Evolutionary conservation across 192 early-diverging fungal genomes (phyloP).

Genomic region (Tieghemiomyces parasiticus): DNA sequence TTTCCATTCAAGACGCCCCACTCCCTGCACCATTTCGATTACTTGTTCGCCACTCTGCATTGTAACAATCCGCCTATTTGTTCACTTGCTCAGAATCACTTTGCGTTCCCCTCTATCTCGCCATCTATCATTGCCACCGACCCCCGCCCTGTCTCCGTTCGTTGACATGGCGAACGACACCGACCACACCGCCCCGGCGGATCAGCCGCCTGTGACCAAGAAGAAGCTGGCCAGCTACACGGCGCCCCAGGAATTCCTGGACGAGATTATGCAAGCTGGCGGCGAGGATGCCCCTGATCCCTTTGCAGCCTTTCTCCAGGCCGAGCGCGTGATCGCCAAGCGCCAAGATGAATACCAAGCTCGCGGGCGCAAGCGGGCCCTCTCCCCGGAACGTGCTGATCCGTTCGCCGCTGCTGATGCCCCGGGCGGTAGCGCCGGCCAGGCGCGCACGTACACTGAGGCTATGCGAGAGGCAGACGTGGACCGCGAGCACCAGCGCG

Average conservation of each 20-base stretch:
- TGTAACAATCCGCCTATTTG: too few species aligned
- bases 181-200: too few species aligned
- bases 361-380: conserved; percentile 54
- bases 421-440: conserved; percentile 15
- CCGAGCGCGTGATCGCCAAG: conserved; percentile 57
- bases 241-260: conserved; percentile 60
- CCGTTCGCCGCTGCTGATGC: conserved; percentile 42
- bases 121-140: too few species aligned
- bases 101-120: too few species aligned
- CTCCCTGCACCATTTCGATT: too few species aligned
- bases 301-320: conserved; percentile 35
- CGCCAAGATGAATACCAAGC: conserved; percentile 77
- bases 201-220: too few species aligned
- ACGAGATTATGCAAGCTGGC: conserved; percentile 39
- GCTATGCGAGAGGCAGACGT: conserved; percentile 75
- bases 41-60: too few species aligned
- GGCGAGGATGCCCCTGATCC: conserved; percentile 41
- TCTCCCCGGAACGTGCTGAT: conserved; percentile 73
- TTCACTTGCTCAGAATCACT: too few species aligned
- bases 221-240: conserved; percentile 57
- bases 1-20: too few species aligned
- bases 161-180: too few species aligned
- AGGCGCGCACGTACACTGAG: conserved; percentile 61
- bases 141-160: too few species aligned
- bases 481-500: conserved; percentile 62